Evolutionary conservation across 208 protist genomes (phyloP), one percentile per base, ranked within the genome.

Genomic region (Trypanosoma platydactyli): DNA sequence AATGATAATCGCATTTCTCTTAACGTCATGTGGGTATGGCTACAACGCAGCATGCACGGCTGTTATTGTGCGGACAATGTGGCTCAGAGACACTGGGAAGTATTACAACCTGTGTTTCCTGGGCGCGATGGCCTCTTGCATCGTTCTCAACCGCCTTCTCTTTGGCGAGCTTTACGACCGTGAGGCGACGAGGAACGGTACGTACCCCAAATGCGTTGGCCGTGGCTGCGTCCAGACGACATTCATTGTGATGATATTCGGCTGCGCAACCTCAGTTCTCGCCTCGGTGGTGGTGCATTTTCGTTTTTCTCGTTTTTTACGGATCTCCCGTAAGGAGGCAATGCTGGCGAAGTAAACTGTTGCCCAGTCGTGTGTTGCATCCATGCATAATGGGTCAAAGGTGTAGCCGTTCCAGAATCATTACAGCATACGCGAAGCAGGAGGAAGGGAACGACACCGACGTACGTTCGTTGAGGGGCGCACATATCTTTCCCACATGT

Each of bases 101-200:
- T 67, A 79, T 60, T 79, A 79, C 42, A 62, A 70, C 38, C 69
- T 79, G 25, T 56, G 46, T 13, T 74, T 74, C 40, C 50, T 66
- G 25, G 58, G 59, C 6, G 55, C 49, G 15, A 45, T 79, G 11
- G 48, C 63, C 6, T 11, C 73, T 16, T 46, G 67, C 13, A 74
- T 79, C 40, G 5, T 57, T 13, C 54, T 79, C 12, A 79, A 79
- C 52, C 58, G 67, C 27, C 53, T 79, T 53, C 40, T 58, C 11
- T 79, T 64, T 44, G 73, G 63, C 35, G 67, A 66, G 49, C 59
- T 51, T 56, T 77, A 77, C 48, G 29, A 30, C 29, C 46, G 52
- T 53, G 53, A 57, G 41, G 58, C 70, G 18, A 15, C 56, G 25
- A 64, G 33, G 62, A n/a, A 42, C 9, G 49, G 57, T 3, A 84